A percentile compares a stretch with the other conserved stretches of the same genome.
phyloP scores from a whole-genome alignment of 805 yeast genomes.

The Suhomyces pyralidae region DNA sequence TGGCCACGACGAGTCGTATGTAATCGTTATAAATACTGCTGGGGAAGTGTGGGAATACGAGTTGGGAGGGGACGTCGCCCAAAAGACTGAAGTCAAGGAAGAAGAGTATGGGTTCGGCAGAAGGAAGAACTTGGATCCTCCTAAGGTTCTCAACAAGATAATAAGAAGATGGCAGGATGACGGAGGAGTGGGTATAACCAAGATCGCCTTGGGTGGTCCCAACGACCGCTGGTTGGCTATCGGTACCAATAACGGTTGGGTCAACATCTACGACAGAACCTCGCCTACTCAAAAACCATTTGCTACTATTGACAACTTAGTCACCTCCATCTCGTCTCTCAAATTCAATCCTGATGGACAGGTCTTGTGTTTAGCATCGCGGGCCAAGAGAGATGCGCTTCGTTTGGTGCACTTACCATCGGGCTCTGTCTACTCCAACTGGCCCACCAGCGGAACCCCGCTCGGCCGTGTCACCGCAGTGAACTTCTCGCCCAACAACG shows the following conservation, averaged over 20 bases:
- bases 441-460: slow-evolving; percentile 98
- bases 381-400: slow-evolving; percentile 82
- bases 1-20: slow-evolving; percentile 42
- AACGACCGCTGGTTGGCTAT: slow-evolving; percentile 80
- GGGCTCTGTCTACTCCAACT: slow-evolving; percentile 81
- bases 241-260: slow-evolving; percentile 87
- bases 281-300: slow-evolving; percentile 43
- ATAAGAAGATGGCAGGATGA: slow-evolving; percentile 77
- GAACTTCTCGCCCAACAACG: slow-evolving; percentile 75
- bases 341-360: slow-evolving; percentile 87
- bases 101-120: background rate
- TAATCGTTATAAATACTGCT: slow-evolving; percentile 61
- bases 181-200: slow-evolving; percentile 81
- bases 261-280: slow-evolving; percentile 72
- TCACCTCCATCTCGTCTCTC: slow-evolving; percentile 73
- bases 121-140: background rate
- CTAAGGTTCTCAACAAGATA: slow-evolving; percentile 38
- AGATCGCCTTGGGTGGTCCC: slow-evolving; percentile 66
- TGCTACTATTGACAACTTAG: slow-evolving; percentile 70
- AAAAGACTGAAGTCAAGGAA: slow-evolving; percentile 18
- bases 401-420: slow-evolving; percentile 84
- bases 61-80: slow-evolving; percentile 11
- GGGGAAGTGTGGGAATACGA: slow-evolving; percentile 91
- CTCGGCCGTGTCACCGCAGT: slow-evolving; percentile 87
- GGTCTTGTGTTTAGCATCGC: slow-evolving; percentile 76